Percentiles rank a stretch among this genome's conserved stretches.
These are phyloP conservation scores for Apophysomyces ossiformis DNA, from an alignment of 371 early-diverging fungal genomes.

Conservation along the genomic window DNA sequence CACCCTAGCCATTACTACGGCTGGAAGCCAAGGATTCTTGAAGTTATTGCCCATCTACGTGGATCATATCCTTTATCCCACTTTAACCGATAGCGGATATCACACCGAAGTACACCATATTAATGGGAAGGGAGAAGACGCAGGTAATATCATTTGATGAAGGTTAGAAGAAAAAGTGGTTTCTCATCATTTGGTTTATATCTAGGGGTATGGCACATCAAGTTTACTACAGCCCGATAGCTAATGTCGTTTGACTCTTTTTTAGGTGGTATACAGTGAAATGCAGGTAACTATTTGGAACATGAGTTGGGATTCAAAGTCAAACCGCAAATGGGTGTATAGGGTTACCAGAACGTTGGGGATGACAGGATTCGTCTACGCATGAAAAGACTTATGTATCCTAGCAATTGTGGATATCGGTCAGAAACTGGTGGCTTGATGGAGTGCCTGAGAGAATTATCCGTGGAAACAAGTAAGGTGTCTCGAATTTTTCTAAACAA, in stretches of 20 bases:
- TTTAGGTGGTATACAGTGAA: conserved; percentile 58
- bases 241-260: neutral
- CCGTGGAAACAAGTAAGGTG: conserved; percentile 64
- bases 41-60: conserved; percentile 62
- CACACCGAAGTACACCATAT: conserved; percentile 69
- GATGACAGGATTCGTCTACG: conserved; percentile 52
- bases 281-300: conserved; percentile 45
- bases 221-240: neutral
- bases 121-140: conserved; percentile 60
- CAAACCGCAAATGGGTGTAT: neutral
- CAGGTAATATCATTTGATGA: conserved; percentile 31
- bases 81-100: conserved; percentile 67
- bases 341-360: conserved; percentile 52
- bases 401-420: conserved; percentile 67
- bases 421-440: conserved; percentile 74
- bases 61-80: conserved; percentile 74
- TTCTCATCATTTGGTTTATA: conserved; percentile 1
- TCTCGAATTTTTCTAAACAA: neutral
- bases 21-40: conserved; percentile 71
- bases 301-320: neutral
- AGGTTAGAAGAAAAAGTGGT: neutral
- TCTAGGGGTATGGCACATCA: conserved; percentile 17
- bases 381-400: conserved; percentile 65
- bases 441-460: conserved; percentile 67
- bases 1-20: conserved; percentile 60